Base-by-base conservation (phyloP, 2,329 filamentous ascomycete genomes). In the Tolypocladium tundrense region DNA sequence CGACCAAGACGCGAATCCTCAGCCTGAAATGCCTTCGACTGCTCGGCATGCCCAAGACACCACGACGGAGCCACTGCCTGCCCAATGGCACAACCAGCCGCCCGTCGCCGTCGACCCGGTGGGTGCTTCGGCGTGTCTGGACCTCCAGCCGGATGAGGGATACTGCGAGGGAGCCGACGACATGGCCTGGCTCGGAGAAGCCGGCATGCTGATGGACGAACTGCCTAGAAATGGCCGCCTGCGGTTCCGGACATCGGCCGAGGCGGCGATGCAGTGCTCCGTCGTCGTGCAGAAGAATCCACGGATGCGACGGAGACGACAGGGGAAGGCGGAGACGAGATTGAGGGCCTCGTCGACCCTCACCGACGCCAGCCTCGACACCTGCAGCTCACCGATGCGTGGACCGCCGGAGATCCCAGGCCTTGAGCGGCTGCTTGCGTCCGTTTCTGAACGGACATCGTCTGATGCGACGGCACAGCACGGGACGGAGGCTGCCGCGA, bases 261-360 rank as follows among this genome's bases (percentile, higher is more conserved):
- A 63, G 45, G 56, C 58, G 39, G 61, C 62, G 19, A 53, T 62
- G 33, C 54, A 60, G 6, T 60, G 62, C 42, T 56, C 60, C 9
- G 51, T 50, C 19, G 41, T 63, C n/a, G 60, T 63, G 5, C 56
- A 59, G 24, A 61, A 59, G 51, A 42, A 33, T 8, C 57, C 58
- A 13, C 56, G 60, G 8, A 60, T 64, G 58, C 57, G 60, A 39
- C 58, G 58, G 40, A 57, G 61, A 48, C 59, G 61, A 40, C 56
- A 54, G 2, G 56, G 35, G 50, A 62, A 60, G 48, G 13, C 57
- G 19, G 56, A 58, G 21, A 52, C 39, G 13, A 57, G 56, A 8
- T 41, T 37, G 5, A 35, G 45, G 39, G 41, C 58, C 9, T 56
- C 21, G 13, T 42, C 53, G 31, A 39, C 11, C 4, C 37, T n/a